Base-by-base conservation (phyloP, 352 stramenopile species). In the Globisporangium rhizosaccharum region DNA sequence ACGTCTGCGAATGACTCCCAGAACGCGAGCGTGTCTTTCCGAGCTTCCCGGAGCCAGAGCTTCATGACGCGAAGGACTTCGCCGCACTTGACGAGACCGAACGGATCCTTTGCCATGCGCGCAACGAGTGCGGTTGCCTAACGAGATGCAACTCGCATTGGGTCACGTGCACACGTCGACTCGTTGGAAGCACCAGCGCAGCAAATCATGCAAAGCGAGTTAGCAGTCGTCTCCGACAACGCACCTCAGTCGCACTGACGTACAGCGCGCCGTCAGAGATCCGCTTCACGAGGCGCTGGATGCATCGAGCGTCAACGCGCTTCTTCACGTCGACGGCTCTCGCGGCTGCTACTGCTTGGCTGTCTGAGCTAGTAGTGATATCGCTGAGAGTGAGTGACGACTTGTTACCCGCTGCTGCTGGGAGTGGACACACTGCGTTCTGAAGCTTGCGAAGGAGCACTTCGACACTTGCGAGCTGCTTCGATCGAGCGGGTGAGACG, bases 1-100 rank as follows among this genome's bases (percentile, higher is more conserved):
- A 36, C 44, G 20, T 52, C 52, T 17, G 69, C 71, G 37, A 76
- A 25, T 26, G 52, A 55, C 48, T 84, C 63, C 79, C 79, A 88
- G 1, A 70, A 56, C 14, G 70, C 50, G 10, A 51, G 18, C 11
- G 68, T 63, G 18, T 70, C 57, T 44, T 70, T 71, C n/a, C 72
- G 66, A 28, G 49, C 55, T 36, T 52, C 51, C 28, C 66, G 39
- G 15, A 79, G 23, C 79, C 76, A 87, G 3, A 36, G 15, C 62
- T 71, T 79, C 61, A 85, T 61, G n/a, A 73, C 49, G 25, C 79
- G 79, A 26, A 84, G 45, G 28, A 87, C 59, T 30, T 88, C 75
- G 30, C 72, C 70, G n/a, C 66, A 75, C 18, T 71, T 74, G 15
- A 76, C 75, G 39, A 72, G 59, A n/a, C 75, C 75, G 15, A 84